Conservation (phyloP, 2,329 filamentous ascomycete species). For the Pyrenochaeta sp. region DNA sequence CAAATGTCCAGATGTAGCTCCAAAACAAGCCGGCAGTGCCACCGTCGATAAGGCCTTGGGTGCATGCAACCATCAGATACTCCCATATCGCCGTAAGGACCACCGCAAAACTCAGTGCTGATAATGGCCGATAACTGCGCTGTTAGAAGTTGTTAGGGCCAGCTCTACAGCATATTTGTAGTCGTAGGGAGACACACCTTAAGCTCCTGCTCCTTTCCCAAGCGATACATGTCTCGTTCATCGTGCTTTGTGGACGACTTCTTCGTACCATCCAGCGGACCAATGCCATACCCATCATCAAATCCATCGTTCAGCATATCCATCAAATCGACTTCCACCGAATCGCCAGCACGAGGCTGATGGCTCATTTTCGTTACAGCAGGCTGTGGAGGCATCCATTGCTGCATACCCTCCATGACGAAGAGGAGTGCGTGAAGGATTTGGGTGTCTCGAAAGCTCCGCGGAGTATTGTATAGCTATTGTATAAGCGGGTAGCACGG, state of each 20-base stretch:
- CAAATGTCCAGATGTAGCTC: conserved; percentile 41
- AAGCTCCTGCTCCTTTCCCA: conserved; percentile 36
- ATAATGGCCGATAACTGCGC: conserved; percentile 18
- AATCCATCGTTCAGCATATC: background rate
- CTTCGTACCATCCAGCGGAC: background rate
- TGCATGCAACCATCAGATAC: conserved; percentile 18
- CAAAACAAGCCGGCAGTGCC: conserved; percentile 47
- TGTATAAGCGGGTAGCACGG: too few relatives aligned
- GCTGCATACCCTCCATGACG: too few relatives aligned
- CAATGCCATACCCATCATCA: background rate
- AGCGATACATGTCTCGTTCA: conserved; percentile 31
- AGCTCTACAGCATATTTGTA: too few relatives aligned
- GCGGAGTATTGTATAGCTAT: too few relatives aligned
- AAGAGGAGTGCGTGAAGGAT: too few relatives aligned
- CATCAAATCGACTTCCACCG: background rate
- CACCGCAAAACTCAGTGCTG: conserved; percentile 23
- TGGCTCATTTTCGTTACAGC: background rate
- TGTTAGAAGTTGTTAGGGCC: background rate
- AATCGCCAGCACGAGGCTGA: background rate
- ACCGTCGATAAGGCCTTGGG: conserved; percentile 37
- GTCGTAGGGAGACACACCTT: background rate
- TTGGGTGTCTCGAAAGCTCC: too few relatives aligned
- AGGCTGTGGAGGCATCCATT: background rate
- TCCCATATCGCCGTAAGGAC: conserved; percentile 24
- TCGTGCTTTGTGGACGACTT: conserved; percentile 10